Percentiles rank a stretch among this genome's conserved stretches.
Evolutionary conservation across 2,329 filamentous ascomycete species (phyloP).

Genomic region (Penicillium sp.): DNA sequence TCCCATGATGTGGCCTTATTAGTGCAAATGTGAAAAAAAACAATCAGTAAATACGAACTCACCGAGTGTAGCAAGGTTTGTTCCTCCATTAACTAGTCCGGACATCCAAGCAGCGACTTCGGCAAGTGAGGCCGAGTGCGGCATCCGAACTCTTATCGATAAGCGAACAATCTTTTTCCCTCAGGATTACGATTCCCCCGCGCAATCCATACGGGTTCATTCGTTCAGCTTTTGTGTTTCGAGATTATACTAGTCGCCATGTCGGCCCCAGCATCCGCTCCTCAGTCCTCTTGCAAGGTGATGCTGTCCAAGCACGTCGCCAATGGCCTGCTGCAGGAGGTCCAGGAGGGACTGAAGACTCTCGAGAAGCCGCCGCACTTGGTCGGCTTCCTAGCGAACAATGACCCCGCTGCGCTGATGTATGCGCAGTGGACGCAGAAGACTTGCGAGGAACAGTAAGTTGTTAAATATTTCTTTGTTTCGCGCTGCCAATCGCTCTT

Average conservation of each 20-base stretch:
- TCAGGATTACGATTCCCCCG: constrained; percentile 20
- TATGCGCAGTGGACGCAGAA: constrained; percentile 98
- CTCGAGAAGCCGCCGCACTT: constrained; percentile 76
- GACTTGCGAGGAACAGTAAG: constrained; percentile 94
- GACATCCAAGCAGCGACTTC: constrained; percentile 8
- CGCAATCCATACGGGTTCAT: constrained; percentile 12
- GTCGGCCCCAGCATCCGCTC: constrained; percentile 36
- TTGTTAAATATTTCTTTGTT: constrained; percentile 24
- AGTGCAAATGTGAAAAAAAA: no score
- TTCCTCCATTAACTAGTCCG: background rate
- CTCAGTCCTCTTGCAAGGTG: constrained; percentile 75
- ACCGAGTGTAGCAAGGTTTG: background rate
- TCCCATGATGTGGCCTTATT: background rate
- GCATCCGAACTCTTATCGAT: constrained; percentile 42
- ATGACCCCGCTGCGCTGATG: constrained; percentile 85
- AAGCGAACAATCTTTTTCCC: constrained; percentile 42
- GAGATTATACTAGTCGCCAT: constrained; percentile 26
- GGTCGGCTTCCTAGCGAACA: constrained; percentile 89
- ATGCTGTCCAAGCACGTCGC: constrained; percentile 86
- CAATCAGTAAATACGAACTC: background rate
- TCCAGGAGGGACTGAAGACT: constrained; percentile 72
- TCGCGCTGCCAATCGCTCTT: constrained; percentile 15
- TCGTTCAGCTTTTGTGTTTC: constrained; percentile 14
- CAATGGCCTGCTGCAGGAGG: constrained; percentile 77
- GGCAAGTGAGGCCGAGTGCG: constrained; percentile 35